phyloP scores from a whole-genome alignment of 2,329 filamentous ascomycete genomes.

The Sarocladiaceae sp. region DNA sequence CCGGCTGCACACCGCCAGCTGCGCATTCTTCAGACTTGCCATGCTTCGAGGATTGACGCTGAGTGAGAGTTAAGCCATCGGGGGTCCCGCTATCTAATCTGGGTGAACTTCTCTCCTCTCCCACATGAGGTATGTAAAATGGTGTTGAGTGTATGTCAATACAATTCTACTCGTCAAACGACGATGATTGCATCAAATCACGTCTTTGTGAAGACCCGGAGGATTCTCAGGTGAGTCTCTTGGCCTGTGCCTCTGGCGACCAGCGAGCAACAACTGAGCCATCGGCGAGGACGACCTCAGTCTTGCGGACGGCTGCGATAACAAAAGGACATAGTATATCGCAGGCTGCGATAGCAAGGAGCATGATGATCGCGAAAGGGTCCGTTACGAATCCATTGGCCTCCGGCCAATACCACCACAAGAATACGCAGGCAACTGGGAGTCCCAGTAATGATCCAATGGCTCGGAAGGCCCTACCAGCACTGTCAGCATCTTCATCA shows the following conservation, averaged over 20 bases:
- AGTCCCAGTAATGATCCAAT: slow-evolving; percentile 36
- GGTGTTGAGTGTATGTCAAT: no score
- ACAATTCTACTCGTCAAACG: no score
- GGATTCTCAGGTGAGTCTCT: background rate
- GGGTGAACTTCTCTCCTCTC: no score
- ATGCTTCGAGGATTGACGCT: no score
- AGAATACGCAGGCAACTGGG: slow-evolving; percentile 28
- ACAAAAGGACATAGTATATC: slow-evolving; percentile 40
- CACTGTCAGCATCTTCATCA: background rate
- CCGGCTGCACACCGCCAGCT: no score
- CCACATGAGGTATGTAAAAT: no score
- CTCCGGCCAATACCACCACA: slow-evolving; percentile 47
- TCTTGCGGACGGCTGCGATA: slow-evolving; percentile 31
- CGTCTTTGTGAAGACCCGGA: no score
- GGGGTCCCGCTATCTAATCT: no score
- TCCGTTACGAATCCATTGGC: slow-evolving; percentile 40
- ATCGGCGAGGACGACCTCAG: slow-evolving; percentile 30
- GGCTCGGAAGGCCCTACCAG: slow-evolving; percentile 36
- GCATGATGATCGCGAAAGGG: slow-evolving; percentile 35
- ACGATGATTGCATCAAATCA: no score
- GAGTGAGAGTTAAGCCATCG: no score
- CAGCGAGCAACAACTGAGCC: slow-evolving; percentile 26
- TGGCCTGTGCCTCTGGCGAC: slow-evolving; percentile 2
- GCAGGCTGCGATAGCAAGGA: slow-evolving; percentile 30
- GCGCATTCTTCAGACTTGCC: no score